These are phyloP conservation scores for Kickxella alabastrina DNA, from an alignment of 192 early-diverging fungal genomes.

Conservation along the genomic window DNA sequence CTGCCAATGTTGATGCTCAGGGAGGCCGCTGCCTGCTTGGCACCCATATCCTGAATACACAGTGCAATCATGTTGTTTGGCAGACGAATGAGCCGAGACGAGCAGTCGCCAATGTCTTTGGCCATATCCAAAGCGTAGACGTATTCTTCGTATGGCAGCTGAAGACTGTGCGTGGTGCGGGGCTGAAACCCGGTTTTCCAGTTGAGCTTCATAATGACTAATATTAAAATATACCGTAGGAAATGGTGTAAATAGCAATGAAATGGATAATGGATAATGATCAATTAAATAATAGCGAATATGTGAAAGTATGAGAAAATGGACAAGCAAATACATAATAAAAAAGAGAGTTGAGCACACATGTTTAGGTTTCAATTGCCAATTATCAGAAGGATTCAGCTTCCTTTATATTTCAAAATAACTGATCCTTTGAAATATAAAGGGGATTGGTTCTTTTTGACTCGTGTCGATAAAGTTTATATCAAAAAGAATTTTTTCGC, in stretches of 20 bases:
- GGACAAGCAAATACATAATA: background rate
- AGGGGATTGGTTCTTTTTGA: too few species aligned
- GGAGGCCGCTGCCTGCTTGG: slow-evolving; percentile 54
- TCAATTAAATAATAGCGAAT: too few species aligned
- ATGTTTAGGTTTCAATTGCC: too few species aligned
- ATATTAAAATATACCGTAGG: too few species aligned
- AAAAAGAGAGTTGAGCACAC: too few species aligned
- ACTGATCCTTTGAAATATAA: background rate
- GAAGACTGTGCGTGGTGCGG: background rate
- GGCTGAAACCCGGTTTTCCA: slow-evolving; percentile 6
- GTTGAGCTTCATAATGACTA: too few species aligned
- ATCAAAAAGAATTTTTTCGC: too few species aligned
- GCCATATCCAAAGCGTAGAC: background rate
- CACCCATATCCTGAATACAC: slow-evolving; percentile 55
- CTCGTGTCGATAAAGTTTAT: too few species aligned
- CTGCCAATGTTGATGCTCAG: slow-evolving; percentile 61
- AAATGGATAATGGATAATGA: too few species aligned
- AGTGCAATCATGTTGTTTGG: slow-evolving; percentile 57
- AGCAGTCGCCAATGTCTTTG: slow-evolving; percentile 51
- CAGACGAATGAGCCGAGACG: slow-evolving; percentile 55
- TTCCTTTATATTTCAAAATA: too few species aligned
- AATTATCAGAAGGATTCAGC: too few species aligned
- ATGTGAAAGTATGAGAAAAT: background rate
- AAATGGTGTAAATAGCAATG: too few species aligned
- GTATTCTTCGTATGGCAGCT: slow-evolving; percentile 11